Percentiles rank a stretch among this genome's conserved stretches.
phyloP scores from a whole-genome alignment of 805 yeast genomes.

The Starmerella vaccinii region DNA sequence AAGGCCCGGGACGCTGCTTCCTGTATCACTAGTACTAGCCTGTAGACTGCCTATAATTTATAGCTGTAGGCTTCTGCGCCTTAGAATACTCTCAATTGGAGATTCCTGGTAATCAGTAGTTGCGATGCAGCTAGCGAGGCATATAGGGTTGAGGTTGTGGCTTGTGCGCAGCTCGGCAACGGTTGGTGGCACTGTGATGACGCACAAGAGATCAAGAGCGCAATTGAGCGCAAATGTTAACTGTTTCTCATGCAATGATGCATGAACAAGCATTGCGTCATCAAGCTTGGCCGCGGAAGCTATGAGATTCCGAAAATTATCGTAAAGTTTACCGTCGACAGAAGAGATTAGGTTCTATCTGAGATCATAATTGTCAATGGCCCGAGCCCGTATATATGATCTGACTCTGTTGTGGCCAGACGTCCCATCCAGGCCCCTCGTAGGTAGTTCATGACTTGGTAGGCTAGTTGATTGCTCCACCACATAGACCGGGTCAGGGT shows the following conservation, averaged over 20 bases:
- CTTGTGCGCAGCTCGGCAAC: background rate
- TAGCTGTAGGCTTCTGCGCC: too few species aligned
- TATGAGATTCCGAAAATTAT: too few species aligned
- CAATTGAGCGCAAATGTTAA: background rate
- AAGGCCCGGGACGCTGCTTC: background rate
- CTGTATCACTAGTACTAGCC: background rate
- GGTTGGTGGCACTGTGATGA: background rate
- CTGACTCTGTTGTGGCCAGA: too few species aligned
- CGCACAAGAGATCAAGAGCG: background rate
- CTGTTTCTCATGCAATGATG: too few species aligned
- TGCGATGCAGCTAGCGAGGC: background rate
- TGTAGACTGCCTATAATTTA: background rate
- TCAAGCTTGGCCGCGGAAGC: background rate
- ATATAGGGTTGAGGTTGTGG: background rate
- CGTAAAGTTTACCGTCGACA: too few species aligned
- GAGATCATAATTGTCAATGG: too few species aligned
- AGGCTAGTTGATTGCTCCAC: background rate
- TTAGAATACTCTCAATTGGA: too few species aligned
- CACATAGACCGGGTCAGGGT: background rate
- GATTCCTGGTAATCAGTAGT: background rate
- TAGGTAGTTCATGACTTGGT: too few species aligned
- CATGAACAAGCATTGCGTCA: conserved; percentile 2
- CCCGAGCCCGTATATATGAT: too few species aligned
- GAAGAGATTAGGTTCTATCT: too few species aligned
- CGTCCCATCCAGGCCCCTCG: too few species aligned